A percentile compares a stretch with the other conserved stretches of the same genome.
phyloP scores from a whole-genome alignment of 768 basidiomycete species.

The Crucibulum laeve region DNA sequence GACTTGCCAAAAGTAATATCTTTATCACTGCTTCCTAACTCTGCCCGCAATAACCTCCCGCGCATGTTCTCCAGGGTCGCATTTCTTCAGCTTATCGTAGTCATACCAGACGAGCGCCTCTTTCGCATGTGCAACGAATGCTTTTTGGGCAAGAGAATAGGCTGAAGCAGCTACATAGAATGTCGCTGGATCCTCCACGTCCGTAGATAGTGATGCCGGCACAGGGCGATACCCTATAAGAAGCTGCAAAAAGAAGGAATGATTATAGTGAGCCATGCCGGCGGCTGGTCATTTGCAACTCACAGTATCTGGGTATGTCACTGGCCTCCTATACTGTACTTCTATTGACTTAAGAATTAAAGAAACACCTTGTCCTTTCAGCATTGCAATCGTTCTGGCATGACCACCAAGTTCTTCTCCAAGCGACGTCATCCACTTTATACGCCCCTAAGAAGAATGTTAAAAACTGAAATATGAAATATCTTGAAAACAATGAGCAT shows the following conservation, averaged over 20 bases:
- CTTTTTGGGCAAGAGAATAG: slow-evolving; percentile 60
- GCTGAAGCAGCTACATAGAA: slow-evolving; percentile 51
- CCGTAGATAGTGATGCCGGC: not conserved
- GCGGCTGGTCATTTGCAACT: slow-evolving; percentile 29
- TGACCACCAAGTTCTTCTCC: slow-evolving; percentile 59
- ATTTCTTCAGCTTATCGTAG: slow-evolving; percentile 63
- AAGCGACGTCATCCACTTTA: slow-evolving; percentile 59
- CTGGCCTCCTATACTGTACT: slow-evolving; percentile 65
- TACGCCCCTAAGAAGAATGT: slow-evolving; percentile 51
- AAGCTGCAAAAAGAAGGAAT: slow-evolving; percentile 33
- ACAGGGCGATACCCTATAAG: slow-evolving; percentile 60
- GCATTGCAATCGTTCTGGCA: slow-evolving; percentile 48
- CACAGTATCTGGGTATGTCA: slow-evolving; percentile 75
- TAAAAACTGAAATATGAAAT: not conserved
- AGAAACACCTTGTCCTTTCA: slow-evolving; percentile 61
- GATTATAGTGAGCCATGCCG: too few relatives aligned
- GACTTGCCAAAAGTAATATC: too few relatives aligned
- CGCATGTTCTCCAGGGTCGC: slow-evolving; percentile 51
- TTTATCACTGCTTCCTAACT: slow-evolving; percentile 5
- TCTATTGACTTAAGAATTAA: slow-evolving; percentile 71
- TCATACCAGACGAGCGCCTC: slow-evolving; percentile 76
- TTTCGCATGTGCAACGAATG: slow-evolving; percentile 62
- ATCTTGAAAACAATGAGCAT: slow-evolving; percentile 11
- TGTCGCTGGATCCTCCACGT: slow-evolving; percentile 17
- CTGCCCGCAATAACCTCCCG: slow-evolving; percentile 27